Percentiles rank a stretch among this genome's conserved stretches.
phyloP scores from a whole-genome alignment of 2,329 filamentous ascomycete genomes.

The Paecilomyces dactylethromorphus region DNA sequence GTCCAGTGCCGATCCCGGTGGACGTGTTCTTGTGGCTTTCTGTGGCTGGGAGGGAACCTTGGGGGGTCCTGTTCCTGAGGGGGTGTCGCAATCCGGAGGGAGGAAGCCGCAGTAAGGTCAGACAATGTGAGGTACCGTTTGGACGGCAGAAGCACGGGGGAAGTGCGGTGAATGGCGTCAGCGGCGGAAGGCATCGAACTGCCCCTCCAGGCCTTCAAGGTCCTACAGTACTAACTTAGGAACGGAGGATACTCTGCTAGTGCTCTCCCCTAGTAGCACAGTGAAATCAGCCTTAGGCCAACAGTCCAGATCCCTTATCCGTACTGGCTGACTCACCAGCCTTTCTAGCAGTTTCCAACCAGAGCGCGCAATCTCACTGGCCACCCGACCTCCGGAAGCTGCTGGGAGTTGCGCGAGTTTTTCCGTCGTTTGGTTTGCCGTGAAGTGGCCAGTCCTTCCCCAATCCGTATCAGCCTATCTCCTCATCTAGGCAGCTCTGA shows the following conservation, averaged over 20 bases:
- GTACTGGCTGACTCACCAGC: neutral
- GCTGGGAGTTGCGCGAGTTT: conserved; percentile 1
- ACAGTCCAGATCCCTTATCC: neutral
- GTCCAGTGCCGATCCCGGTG: neutral
- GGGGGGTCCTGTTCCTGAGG: neutral
- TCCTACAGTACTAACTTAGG: too few relatives aligned
- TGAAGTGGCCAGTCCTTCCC: conserved; percentile 15
- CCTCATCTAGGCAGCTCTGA: conserved; percentile 8
- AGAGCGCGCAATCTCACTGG: neutral
- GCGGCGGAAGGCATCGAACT: conserved; percentile 16
- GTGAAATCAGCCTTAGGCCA: neutral
- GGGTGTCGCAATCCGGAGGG: neutral
- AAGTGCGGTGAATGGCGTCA: conserved; percentile 17
- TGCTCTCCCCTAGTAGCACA: neutral
- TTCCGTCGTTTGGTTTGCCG: conserved; percentile 10
- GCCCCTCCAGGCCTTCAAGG: neutral
- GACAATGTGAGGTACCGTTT: neutral
- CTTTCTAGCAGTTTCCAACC: conserved; percentile 13
- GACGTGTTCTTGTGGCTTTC: neutral
- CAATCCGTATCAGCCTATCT: conserved; percentile 4
- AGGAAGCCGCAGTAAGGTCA: neutral
- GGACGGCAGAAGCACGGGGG: neutral
- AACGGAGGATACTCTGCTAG: neutral
- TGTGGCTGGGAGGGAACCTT: neutral
- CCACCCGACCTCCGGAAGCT: neutral